Evolutionary conservation across 371 early-diverging fungal species (phyloP), one percentile per base, ranked within the genome.

Genomic region (Mortierella polycephala): DNA sequence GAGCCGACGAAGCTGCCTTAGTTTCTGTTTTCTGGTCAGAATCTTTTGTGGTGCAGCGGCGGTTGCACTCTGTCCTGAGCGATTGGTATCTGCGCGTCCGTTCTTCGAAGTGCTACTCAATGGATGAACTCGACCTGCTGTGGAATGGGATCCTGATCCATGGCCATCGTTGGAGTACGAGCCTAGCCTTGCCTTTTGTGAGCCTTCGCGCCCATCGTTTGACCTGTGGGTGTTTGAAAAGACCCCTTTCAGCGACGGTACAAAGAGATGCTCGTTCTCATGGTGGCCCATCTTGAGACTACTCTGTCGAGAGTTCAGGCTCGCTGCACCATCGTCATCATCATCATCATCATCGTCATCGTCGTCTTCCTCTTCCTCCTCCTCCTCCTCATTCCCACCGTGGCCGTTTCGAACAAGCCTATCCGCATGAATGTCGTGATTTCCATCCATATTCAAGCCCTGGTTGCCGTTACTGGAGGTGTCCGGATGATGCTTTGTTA

Each of bases 301-400:
- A 40, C 67, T 56, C 20, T 30, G 64, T 3, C 62, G 65, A 16
- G 79, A 72, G 44, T 62, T 65, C n/a, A 79, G 16, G 21, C 79
- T 72, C 37, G 57, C 79, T 0, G 63, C 69, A 8, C 61, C 60
- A 21, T 66, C 75, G 4, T 69, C 70, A 21, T 69, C 69, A 5
- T 75, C 75, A n/a, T 79, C 79, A 9, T 71, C 77, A n/a, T 67
- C 69, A 7, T 74, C 74, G 20, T 74, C 71, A 0, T 60, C 65
- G 1, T 64, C 68, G 0, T 73, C 74, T 8, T 69, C 71, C 23
- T 63, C 69, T 1, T 55, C 61, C 10, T 61, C 50, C 7, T 49
- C 50, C 9, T 54, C 30, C 30, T 30, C 30, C 30, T 30, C 30
- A 30, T 30, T 4, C 30, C 4, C 30, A 30, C 30, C 30, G 30